A percentile compares a stretch with the other conserved stretches of the same genome.
Conservation (phyloP, 1,284 basidiomycete species). For the Fomitopsis betulina region DNA sequence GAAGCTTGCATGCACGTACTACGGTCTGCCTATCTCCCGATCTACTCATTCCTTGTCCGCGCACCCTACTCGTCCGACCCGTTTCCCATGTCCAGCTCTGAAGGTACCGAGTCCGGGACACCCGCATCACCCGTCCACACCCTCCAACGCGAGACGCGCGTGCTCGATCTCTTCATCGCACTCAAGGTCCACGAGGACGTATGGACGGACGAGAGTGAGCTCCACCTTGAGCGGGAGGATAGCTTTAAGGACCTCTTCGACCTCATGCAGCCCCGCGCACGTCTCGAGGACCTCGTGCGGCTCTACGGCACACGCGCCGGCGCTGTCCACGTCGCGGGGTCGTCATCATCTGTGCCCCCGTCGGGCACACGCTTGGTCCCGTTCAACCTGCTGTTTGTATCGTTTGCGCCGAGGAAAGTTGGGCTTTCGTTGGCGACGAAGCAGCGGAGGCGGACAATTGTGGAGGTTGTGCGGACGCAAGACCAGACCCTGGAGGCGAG, state of each 20-base stretch:
- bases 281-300: conserved; percentile 69
- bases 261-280: conserved; percentile 62
- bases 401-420: conserved; percentile 54
- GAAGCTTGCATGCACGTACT: conserved; percentile 78
- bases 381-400: conserved; percentile 48
- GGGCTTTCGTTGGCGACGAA: conserved; percentile 44
- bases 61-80: conserved; percentile 71
- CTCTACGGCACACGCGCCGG: conserved; percentile 53
- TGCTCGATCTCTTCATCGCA: conserved; percentile 73
- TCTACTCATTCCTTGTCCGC: conserved; percentile 58
- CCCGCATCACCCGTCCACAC: conserved; percentile 26
- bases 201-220: conserved; percentile 62
- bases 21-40: conserved; percentile 64
- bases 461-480: conserved; percentile 45
- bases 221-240: conserved; percentile 70
- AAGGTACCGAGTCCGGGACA: conserved; percentile 17
- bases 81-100: conserved; percentile 46
- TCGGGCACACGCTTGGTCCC: conserved; percentile 34
- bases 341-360: conserved; percentile 8
- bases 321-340: conserved; percentile 30
- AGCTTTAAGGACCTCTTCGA: conserved; percentile 73
- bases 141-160: conserved; percentile 61
- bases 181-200: conserved; percentile 76
- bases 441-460: conserved; percentile 48
- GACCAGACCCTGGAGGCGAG: conserved; percentile 57